These are phyloP conservation scores for Trichosporon sp. DNA, from an alignment of 1,284 basidiomycete species.

Conservation along the genomic window DNA sequence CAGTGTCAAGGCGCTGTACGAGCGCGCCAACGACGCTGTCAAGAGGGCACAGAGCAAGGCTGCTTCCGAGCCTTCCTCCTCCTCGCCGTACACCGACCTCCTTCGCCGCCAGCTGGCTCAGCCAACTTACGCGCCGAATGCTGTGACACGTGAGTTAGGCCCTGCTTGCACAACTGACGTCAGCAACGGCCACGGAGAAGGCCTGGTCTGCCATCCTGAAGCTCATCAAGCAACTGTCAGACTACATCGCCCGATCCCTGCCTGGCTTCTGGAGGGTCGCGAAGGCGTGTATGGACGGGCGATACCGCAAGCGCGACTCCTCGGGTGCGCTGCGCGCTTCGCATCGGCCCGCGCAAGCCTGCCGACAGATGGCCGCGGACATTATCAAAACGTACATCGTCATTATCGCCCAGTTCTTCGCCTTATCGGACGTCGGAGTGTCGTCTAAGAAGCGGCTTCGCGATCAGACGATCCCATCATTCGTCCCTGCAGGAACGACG, in stretches of 20 bases:
- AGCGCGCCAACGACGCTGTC: constrained; percentile 63
- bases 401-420: constrained; percentile 85
- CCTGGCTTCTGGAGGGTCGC: constrained; percentile 94
- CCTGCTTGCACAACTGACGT: constrained; percentile 24
- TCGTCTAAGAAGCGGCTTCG: constrained; percentile 36
- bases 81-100: constrained; percentile 39
- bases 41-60: constrained; percentile 55
- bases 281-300: constrained; percentile 86
- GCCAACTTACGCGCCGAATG: constrained; percentile 38
- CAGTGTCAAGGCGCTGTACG: constrained; percentile 72
- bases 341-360: constrained; percentile 74
- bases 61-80: constrained; percentile 36
- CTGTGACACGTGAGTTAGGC: constrained; percentile 63
- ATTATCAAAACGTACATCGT: constrained; percentile 85
- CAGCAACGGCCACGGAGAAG: constrained; percentile 58
- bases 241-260: constrained; percentile 64
- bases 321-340: constrained; percentile 36
- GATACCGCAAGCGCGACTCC: constrained; percentile 67
- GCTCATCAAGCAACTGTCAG: constrained; percentile 61
- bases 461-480: constrained; percentile 59
- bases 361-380: constrained; percentile 86
- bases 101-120: constrained; percentile 42
- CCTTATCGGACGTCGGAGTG: constrained; percentile 74
- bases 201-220: constrained; percentile 80
- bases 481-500: constrained; percentile 75